These are phyloP conservation scores for Creolimax fragrantissima DNA, from an alignment of 78 protist genomes.

Conservation along the genomic window DNA sequence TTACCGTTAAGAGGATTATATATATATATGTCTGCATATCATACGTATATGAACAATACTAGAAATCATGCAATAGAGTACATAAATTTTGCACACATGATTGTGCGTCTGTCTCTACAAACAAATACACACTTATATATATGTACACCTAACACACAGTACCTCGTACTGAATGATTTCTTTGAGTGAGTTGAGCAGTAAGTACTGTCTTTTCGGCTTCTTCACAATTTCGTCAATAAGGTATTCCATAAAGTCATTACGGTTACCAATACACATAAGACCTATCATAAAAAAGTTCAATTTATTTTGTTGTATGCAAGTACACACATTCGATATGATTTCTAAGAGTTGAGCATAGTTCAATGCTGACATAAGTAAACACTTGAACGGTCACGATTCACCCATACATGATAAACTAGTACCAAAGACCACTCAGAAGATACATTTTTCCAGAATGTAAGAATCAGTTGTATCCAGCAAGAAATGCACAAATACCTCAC, in stretches of 20 bases:
- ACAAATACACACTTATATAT: neutral
- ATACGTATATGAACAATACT: neutral
- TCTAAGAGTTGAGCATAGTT: too few relatives aligned
- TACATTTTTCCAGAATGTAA: too few relatives aligned
- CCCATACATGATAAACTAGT: too few relatives aligned
- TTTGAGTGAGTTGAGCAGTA: slow-evolving; percentile 70
- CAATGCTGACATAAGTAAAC: too few relatives aligned
- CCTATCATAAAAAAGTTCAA: slow-evolving; percentile 26
- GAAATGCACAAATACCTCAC: too few relatives aligned
- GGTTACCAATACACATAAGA: slow-evolving; percentile 49
- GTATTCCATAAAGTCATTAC: slow-evolving; percentile 44
- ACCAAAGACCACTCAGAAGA: too few relatives aligned
- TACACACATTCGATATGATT: too few relatives aligned
- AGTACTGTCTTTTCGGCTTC: slow-evolving; percentile 66
- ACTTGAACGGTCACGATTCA: too few relatives aligned
- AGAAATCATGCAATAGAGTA: neutral
- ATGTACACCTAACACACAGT: too few relatives aligned
- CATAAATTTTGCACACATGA: neutral
- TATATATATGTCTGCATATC: neutral
- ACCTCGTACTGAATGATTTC: slow-evolving; percentile 40
- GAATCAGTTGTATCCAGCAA: too few relatives aligned
- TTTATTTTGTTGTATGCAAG: neutral
- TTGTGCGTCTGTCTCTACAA: neutral
- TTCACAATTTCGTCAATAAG: slow-evolving; percentile 46
- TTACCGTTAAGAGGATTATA: neutral